Evolutionary conservation across 208 protist genomes (phyloP), one percentile per base, ranked within the genome.

Genomic region (Acanthamoeba healyi): DNA sequence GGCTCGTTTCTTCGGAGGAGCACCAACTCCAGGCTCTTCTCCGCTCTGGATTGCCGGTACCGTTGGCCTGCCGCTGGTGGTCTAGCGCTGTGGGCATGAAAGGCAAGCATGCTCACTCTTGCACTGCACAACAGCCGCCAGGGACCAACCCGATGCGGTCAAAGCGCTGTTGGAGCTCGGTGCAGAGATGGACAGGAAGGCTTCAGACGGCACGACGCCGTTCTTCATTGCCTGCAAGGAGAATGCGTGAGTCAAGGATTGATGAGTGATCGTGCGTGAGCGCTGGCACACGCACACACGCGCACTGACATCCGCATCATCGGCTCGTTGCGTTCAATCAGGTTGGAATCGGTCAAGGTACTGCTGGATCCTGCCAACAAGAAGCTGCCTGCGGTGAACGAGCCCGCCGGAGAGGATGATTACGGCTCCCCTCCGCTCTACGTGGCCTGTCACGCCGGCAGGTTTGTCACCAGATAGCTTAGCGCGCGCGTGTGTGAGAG

Each of bases 21-120:
- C 9, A 9, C 70, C 34, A 79, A 46, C 36, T 5, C 70, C 32
- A 44, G 70, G 70, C 17, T 79, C 70, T 7, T 49, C 70, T 32
- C 70, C 70, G 17, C 70, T 79, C 36, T 79, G 70, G 70, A 44
- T 79, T 26, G 70, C 70, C 19, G 70, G 70, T 79, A 44, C 17
- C 29, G 12, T 79, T n/a, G n/a, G 3, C 2, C 7, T 46, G 36
- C 34, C 36, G 10, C 26, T 34, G n/a, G n/a, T n/a, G n/a, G n/a
- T n/a, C n/a, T n/a, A n/a, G n/a, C n/a, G n/a, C n/a, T n/a, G n/a
- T n/a, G n/a, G n/a, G n/a, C n/a, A n/a, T n/a, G n/a, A n/a, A n/a
- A n/a, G n/a, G n/a, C n/a, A n/a, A n/a, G n/a, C n/a, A n/a, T 63
- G 10, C 12, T 74, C n/a, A 32, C 36, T 74, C 29, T 15, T 40